These are phyloP conservation scores for Chrysoporthe cubensis DNA, from an alignment of 2,329 filamentous ascomycete species.

Conservation along the genomic window DNA sequence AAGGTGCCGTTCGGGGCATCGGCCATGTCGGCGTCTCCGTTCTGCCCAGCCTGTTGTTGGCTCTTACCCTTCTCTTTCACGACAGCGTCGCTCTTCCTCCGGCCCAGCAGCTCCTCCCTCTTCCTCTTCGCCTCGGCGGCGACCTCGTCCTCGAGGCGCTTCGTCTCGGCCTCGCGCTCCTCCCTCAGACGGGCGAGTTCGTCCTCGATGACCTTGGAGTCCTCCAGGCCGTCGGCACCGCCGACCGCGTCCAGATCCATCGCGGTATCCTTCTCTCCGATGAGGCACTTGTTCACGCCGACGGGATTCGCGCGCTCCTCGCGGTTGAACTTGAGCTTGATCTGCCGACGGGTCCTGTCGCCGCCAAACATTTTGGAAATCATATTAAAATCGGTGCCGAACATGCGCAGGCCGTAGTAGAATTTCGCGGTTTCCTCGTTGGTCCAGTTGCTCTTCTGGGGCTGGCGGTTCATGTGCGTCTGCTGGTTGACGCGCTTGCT, in stretches of 20 bases:
- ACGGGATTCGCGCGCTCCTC: conserved; percentile 72
- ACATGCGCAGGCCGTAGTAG: conserved; percentile 74
- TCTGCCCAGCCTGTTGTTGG: conserved; percentile 26
- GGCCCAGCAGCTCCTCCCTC: conserved; percentile 53
- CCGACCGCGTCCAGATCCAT: conserved; percentile 67
- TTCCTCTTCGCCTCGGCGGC: conserved; percentile 52
- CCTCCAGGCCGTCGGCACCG: conserved; percentile 55
- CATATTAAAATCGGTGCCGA: conserved; percentile 83
- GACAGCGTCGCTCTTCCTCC: conserved; percentile 38
- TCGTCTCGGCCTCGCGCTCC: conserved; percentile 50
- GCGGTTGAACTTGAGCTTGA: conserved; percentile 82
- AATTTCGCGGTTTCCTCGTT: conserved; percentile 74
- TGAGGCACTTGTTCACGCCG: conserved; percentile 67
- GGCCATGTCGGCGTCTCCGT: conserved; percentile 15
- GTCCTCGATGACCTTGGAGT: conserved; percentile 60
- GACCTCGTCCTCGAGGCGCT: conserved; percentile 52
- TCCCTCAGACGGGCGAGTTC: conserved; percentile 50
- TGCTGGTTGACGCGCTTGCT: conserved; percentile 71
- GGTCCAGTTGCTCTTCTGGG: conserved; percentile 71
- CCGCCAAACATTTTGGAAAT: conserved; percentile 76
- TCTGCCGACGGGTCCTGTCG: conserved; percentile 66
- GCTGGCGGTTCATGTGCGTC: conserved; percentile 66
- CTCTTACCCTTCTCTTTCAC: conserved; percentile 25
- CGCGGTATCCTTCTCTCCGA: conserved; percentile 58
- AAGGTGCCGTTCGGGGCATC: neutral